Evolutionary conservation across 1,139 yeast genomes (phyloP).

Genomic region (Yamadazyma epiphylla): DNA sequence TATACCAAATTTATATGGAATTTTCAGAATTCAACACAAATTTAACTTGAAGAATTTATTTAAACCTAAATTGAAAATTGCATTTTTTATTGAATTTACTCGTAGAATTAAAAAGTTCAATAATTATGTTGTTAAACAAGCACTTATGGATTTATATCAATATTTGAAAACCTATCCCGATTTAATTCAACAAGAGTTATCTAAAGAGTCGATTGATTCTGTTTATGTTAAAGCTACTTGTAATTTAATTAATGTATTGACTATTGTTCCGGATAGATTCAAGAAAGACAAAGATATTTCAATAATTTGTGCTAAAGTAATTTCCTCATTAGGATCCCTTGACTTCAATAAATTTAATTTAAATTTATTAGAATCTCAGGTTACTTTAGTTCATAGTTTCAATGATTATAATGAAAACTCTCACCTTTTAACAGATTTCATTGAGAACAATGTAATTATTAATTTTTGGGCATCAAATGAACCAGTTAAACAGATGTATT

Average conservation of each 20-base stretch:
- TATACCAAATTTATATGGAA: constrained; percentile 33
- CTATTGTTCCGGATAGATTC: constrained; percentile 60
- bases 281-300: constrained; percentile 50
- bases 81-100: constrained; percentile 46
- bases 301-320: constrained; percentile 58
- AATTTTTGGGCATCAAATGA: constrained; percentile 88
- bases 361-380: constrained; percentile 38
- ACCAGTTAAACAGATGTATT: constrained; percentile 77
- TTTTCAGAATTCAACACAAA: constrained; percentile 15
- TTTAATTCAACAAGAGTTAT: constrained; percentile 37
- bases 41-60: constrained; percentile 19
- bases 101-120: constrained; percentile 64
- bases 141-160: constrained; percentile 60
- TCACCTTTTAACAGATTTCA: constrained; percentile 59
- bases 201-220: constrained; percentile 24
- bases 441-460: constrained; percentile 68
- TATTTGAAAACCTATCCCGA: constrained; percentile 48
- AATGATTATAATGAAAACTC: constrained; percentile 60
- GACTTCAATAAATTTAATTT: constrained; percentile 63
- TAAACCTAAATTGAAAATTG: constrained; percentile 23
- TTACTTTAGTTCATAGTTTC: constrained; percentile 57
- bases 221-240: constrained; percentile 19
- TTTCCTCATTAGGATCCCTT: constrained; percentile 75
- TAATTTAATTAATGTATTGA: constrained; percentile 49
- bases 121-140: constrained; percentile 74